Base-by-base conservation (phyloP, 1,139 yeast genomes). In the Suhomyces bribrorum region DNA sequence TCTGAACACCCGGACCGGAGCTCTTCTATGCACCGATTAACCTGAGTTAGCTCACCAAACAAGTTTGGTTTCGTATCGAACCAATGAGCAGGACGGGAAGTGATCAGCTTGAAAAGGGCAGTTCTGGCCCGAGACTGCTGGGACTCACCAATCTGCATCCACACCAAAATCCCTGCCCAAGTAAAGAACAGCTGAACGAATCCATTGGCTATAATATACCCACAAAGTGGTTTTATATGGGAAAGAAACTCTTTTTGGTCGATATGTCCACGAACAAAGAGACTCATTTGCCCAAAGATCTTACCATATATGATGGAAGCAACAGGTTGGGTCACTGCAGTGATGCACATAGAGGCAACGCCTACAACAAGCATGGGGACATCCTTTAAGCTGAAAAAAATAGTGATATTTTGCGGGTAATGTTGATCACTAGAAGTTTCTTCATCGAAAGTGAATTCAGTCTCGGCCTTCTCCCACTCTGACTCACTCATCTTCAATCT, bases 21-120 rank as follows among this genome's bases (percentile, higher is more conserved):
- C 49, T 89, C 97, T 57, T 88, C 96, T 17, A 86, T 71, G 48
- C 94, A 83, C 47, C 96, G 63, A 58, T 84, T 83, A 5, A 79
- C 61, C 52, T 82, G 88, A 5, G 83, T 70, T 5, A 85, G 50
- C 18, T 78, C 75, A 7, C 95, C 95, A 56, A 78, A 69, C 1
- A 84, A 48, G 35, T 76, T 73, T 4, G 64, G 59, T 35, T 71
- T 69, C 2, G 52, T 50, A 43, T 88, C 96, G 53, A 77, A 81
- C 92, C 87, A 83, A 30, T 59, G 59, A 14, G 78, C 53, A 0
- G 69, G 56, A 41, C 68, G 68, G 1, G 49, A 38, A 24, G 78
- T 46, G 20, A 79, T 57, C 2, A 66, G 56, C 1, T 50, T 41
- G 34, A 73, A 70, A 5, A 85, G 48, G 6, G 45, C 40, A 1